A percentile compares a stretch with the other conserved stretches of the same genome.
Conservation (phyloP, 2,329 filamentous ascomycete genomes). For the Clarireedia homoeocarpa region DNA sequence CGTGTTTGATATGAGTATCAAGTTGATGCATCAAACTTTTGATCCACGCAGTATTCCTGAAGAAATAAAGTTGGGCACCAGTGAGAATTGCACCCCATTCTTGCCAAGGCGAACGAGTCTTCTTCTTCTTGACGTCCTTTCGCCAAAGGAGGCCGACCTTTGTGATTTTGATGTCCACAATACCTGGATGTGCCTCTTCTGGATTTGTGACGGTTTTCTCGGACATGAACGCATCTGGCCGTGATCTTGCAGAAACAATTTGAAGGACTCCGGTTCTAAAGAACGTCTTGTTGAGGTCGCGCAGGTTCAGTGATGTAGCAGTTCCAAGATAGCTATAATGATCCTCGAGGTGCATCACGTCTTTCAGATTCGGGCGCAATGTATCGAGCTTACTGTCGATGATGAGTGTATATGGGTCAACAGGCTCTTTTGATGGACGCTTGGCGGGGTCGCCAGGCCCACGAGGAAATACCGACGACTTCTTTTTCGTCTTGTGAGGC, state of each 20-base stretch:
- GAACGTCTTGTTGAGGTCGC: slow-evolving; percentile 78
- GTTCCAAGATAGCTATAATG: slow-evolving; percentile 84
- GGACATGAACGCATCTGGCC: slow-evolving; percentile 91
- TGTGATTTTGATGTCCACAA: slow-evolving; percentile 95
- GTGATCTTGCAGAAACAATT: slow-evolving; percentile 87
- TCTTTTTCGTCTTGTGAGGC: slow-evolving; percentile 63
- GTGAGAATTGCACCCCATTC: slow-evolving; percentile 97
- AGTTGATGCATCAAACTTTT: slow-evolving; percentile 86
- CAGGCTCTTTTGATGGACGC: slow-evolving; percentile 67
- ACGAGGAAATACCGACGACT: slow-evolving; percentile 52
- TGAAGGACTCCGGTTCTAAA: slow-evolving; percentile 88
- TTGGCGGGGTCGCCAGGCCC: slow-evolving; percentile 55
- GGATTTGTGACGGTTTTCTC: slow-evolving; percentile 80
- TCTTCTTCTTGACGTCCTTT: slow-evolving; percentile 89
- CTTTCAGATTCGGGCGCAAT: slow-evolving; percentile 76
- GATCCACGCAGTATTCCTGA: slow-evolving; percentile 87
- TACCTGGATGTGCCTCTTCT: slow-evolving; percentile 77
- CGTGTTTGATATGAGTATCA: slow-evolving; percentile 71
- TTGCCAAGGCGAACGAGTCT: slow-evolving; percentile 91
- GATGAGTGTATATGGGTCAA: slow-evolving; percentile 93
- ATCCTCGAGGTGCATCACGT: slow-evolving; percentile 89
- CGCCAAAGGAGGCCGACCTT: slow-evolving; percentile 94
- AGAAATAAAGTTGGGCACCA: slow-evolving; percentile 95
- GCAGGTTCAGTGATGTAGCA: slow-evolving; percentile 65
- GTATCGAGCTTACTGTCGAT: slow-evolving; percentile 81